Conservation (phyloP, 1,284 basidiomycete genomes). For the Ustilago sp. region DNA sequence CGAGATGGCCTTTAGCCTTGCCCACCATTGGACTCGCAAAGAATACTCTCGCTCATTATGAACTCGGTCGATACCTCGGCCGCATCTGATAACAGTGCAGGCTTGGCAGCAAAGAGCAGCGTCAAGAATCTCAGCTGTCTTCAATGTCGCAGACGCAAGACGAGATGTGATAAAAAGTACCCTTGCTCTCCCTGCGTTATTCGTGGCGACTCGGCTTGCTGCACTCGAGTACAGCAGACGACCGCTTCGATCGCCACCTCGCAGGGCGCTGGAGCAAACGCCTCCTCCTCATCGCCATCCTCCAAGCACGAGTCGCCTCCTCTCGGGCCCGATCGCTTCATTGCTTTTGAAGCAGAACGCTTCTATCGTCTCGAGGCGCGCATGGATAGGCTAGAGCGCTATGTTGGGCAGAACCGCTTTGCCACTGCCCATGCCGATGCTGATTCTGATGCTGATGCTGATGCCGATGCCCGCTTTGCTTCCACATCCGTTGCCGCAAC, state of each 20-base stretch:
- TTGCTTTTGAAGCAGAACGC: constrained; percentile 34
- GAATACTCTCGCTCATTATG: neutral
- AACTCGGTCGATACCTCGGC: neutral
- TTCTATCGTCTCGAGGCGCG: constrained; percentile 38
- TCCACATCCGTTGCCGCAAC: constrained; percentile 9
- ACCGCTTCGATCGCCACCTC: constrained; percentile 45
- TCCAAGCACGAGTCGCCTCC: constrained; percentile 27
- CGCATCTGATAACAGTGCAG: constrained; percentile 2
- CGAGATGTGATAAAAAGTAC: constrained; percentile 49
- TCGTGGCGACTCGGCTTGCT: constrained; percentile 37
- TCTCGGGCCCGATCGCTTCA: constrained; percentile 30
- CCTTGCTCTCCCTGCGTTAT: constrained; percentile 50
- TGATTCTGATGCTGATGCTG: neutral
- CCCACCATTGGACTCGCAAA: neutral
- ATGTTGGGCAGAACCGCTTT: constrained; percentile 10
- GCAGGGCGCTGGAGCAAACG: neutral
- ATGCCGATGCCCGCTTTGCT: constrained; percentile 11
- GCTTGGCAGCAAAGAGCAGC: constrained; percentile 23
- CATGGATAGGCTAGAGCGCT: constrained; percentile 41
- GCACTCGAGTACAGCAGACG: constrained; percentile 49
- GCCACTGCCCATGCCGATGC: too few species aligned
- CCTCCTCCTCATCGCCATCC: constrained; percentile 17
- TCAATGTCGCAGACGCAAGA: constrained; percentile 51
- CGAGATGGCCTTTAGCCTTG: neutral
- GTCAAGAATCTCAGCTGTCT: constrained; percentile 51